Evolutionary conservation across 768 basidiomycete genomes (phyloP), one percentile per base, ranked within the genome.

Genomic region (Chalciporus piperatus): DNA sequence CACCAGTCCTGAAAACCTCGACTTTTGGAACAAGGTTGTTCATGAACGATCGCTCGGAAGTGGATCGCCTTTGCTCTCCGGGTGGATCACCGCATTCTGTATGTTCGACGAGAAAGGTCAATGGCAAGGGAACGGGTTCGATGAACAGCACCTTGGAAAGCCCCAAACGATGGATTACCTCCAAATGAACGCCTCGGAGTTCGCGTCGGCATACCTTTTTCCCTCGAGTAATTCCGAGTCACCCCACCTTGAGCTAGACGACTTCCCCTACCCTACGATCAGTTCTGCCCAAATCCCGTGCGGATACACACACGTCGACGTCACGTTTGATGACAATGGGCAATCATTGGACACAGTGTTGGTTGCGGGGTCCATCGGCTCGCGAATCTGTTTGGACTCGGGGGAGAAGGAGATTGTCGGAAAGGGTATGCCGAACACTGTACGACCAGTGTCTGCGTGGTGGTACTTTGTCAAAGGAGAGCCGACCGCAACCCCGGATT

Each of bases 1-100:
- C 0, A 48, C 59, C 30, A 19, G 54, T 33, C 17, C 16, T 3
- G 43, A 50, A 6, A 65, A 53, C 22, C 33, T 39, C 16, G 49
- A 44, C 16, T 65, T 63, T 46, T 67, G 64, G 66, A 37, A 22
- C 30, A 58, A 27, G 22, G 50, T 57, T 4, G 27, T 38, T 8
- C 28, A 47, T 25, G 32, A 12, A 12, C 8, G 4, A 13, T 10
- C 30, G 3, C 11, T 16, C 11, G 28, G 28, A 11, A 37, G 35
- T 14, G 35, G 35, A 6, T 6, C 16, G 6, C 14, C 14, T 3
- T 37, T n/a, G 5, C 35, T 37, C 6, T 37, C 35, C n/a, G 35
- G 35, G 16, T 37, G 35, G 35, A 37, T 37, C 35, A 37, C 35
- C 6, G 14, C 35, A 4, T 37, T 37, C 35, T 37, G 35, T 37